These are phyloP conservation scores for Millerozyma acaciae DNA, from an alignment of 805 yeast species.

Conservation along the genomic window DNA sequence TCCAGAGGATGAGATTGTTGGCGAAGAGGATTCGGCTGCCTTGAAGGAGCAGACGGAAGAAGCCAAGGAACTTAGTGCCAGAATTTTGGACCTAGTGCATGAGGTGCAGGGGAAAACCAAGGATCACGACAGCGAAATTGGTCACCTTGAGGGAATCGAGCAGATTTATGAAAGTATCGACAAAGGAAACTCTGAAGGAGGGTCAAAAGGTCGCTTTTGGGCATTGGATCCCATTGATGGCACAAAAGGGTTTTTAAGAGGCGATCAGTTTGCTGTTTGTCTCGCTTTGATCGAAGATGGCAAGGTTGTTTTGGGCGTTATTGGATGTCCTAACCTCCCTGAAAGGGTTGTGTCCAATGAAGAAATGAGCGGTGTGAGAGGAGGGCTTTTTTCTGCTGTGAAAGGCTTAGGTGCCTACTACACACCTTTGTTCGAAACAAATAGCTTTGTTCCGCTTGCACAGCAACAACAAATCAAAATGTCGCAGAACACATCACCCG, in stretches of 20 bases:
- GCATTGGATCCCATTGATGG: slow-evolving; percentile 98
- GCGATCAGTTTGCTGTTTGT: slow-evolving; percentile 96
- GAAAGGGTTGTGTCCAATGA: slow-evolving; percentile 40
- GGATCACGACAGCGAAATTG: slow-evolving; percentile 28
- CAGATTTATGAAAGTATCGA: slow-evolving; percentile 67
- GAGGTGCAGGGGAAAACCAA: slow-evolving; percentile 48
- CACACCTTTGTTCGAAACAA: slow-evolving; percentile 33
- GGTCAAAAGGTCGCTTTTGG: slow-evolving; percentile 82
- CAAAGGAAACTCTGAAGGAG: slow-evolving; percentile 77
- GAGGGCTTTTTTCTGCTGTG: slow-evolving; percentile 75
- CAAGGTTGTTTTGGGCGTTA: slow-evolving; percentile 80
- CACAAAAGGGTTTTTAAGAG: slow-evolving; percentile 90
- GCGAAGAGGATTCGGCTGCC: slow-evolving; percentile 78
- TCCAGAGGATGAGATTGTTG: slow-evolving; percentile 84
- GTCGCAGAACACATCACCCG: slow-evolving; percentile 44
- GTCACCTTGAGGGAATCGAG: slow-evolving; percentile 39
- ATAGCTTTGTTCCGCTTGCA: slow-evolving; percentile 30
- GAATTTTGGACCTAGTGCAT: slow-evolving; percentile 58
- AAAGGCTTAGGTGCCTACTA: slow-evolving; percentile 65
- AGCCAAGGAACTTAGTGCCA: slow-evolving; percentile 43
- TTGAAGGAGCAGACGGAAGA: slow-evolving; percentile 43
- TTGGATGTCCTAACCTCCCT: slow-evolving; percentile 93
- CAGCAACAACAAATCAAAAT: slow-evolving; percentile 44
- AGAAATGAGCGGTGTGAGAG: slow-evolving; percentile 38
- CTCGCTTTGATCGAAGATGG: slow-evolving; percentile 86